Conservation (phyloP, 108 stramenopile species). For the Aurantiochytrium sp. region DNA sequence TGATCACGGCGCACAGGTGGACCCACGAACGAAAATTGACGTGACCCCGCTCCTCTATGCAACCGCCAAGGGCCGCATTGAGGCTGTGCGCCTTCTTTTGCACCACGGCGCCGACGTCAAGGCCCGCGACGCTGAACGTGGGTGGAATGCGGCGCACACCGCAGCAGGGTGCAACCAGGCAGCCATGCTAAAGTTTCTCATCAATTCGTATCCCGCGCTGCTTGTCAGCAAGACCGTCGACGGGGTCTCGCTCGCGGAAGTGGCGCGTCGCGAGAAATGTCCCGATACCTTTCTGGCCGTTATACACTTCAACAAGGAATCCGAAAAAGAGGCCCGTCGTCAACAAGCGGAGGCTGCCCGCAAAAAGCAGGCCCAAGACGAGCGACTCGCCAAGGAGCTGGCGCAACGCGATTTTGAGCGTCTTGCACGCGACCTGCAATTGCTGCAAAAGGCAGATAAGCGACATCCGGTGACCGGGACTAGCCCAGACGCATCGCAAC, state of each 20-base stretch:
- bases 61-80: neutral
- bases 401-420: neutral
- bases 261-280: neutral
- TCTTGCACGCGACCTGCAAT: neutral
- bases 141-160: neutral
- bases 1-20: slow-evolving; percentile 45
- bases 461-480: too few species aligned
- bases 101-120: neutral
- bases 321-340: neutral
- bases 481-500: too few species aligned
- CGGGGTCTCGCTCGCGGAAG: neutral
- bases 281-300: neutral
- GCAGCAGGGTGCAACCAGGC: slow-evolving; percentile 13
- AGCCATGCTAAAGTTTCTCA: neutral
- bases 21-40: neutral
- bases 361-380: neutral
- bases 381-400: neutral
- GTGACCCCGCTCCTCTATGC: slow-evolving; percentile 6
- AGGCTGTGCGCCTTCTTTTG: neutral
- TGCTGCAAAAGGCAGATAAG: too few species aligned
- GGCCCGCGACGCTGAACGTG: neutral
- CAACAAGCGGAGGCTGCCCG: neutral
- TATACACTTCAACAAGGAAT: neutral
- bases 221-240: neutral
- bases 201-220: neutral